A percentile compares a stretch with the other conserved stretches of the same genome.
Conservation (phyloP, 495 filamentous ascomycete genomes). For the Apodospora peruviana region DNA sequence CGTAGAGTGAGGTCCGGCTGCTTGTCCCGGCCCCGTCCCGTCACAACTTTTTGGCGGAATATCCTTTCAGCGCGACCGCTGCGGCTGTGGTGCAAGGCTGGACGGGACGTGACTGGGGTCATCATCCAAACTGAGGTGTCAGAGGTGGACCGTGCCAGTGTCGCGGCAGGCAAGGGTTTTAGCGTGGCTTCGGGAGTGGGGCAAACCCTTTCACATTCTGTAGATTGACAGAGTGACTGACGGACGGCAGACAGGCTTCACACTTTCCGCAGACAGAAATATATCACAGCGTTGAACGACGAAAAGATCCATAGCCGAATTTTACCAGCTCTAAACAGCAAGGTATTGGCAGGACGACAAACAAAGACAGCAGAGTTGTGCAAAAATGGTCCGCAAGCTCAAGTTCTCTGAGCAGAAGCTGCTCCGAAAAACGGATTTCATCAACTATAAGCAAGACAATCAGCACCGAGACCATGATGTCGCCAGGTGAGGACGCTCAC, state of each 20-base stretch:
- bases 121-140: too few relatives aligned
- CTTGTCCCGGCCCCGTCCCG: background rate
- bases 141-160: constrained; percentile 1
- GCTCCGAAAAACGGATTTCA: constrained; percentile 91
- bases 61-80: background rate
- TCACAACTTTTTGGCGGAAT: constrained; percentile 8
- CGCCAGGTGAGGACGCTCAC: constrained; percentile 31
- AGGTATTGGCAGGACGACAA: too few relatives aligned
- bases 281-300: too few relatives aligned
- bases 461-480: constrained; percentile 73
- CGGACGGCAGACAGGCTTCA: too few relatives aligned
- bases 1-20: background rate
- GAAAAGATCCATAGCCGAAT: too few relatives aligned
- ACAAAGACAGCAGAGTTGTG: too few relatives aligned
- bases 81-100: background rate
- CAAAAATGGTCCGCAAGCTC: constrained; percentile 79
- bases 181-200: background rate
- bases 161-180: constrained; percentile 7
- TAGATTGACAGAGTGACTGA: too few relatives aligned
- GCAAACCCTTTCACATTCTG: background rate
- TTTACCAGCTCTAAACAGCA: too few relatives aligned
- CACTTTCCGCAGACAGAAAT: too few relatives aligned
- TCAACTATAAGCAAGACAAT: constrained; percentile 85
- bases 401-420: constrained; percentile 73
- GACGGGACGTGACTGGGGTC: background rate